A percentile compares a stretch with the other conserved stretches of the same genome.
Evolutionary conservation across 2,329 filamentous ascomycete genomes (phyloP).

Genomic region (Phaeosphaeriaceae sp.): DNA sequence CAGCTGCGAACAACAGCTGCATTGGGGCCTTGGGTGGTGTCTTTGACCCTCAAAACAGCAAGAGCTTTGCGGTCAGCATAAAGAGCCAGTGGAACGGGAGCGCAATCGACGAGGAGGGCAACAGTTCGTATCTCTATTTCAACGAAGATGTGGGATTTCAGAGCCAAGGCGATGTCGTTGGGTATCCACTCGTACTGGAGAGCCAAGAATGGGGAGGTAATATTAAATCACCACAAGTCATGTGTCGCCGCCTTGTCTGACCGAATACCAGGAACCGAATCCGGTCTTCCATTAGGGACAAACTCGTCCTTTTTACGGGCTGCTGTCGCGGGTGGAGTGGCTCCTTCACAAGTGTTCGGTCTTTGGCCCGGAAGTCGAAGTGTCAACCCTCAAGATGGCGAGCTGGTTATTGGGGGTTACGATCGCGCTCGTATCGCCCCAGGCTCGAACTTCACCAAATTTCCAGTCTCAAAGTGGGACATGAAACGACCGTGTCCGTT

Average conservation of each 20-base stretch:
- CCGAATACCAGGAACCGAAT: conserved; percentile 5
- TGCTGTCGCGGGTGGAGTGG: conserved; percentile 11
- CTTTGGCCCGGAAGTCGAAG: conserved; percentile 15
- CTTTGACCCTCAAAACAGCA: conserved; percentile 10
- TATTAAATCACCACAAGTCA: not conserved
- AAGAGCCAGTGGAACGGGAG: conserved; percentile 18
- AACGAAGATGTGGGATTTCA: conserved; percentile 14
- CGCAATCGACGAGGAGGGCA: conserved; percentile 7
- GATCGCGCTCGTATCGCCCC: conserved; percentile 12
- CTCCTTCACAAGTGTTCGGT: conserved; percentile 15
- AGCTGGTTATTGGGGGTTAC: conserved; percentile 17
- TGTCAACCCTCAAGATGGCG: conserved; percentile 10
- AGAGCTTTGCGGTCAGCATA: conserved; percentile 7
- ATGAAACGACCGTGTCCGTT: conserved; percentile 9
- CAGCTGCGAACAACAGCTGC: conserved; percentile 11
- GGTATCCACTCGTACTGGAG: conserved; percentile 14
- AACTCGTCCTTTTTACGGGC: conserved; percentile 16
- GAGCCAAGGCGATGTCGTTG: conserved; percentile 8
- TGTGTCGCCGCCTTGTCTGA: not conserved
- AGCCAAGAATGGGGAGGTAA: conserved; percentile 6
- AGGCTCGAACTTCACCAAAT: conserved; percentile 10
- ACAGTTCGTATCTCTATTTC: conserved; percentile 11
- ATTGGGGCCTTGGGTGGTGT: conserved; percentile 8
- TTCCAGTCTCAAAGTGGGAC: conserved; percentile 13
- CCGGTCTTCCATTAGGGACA: conserved; percentile 15